Evolutionary conservation across 129 eudicot species (phyloP).

Genomic region (Pulicaria dysenterica): DNA sequence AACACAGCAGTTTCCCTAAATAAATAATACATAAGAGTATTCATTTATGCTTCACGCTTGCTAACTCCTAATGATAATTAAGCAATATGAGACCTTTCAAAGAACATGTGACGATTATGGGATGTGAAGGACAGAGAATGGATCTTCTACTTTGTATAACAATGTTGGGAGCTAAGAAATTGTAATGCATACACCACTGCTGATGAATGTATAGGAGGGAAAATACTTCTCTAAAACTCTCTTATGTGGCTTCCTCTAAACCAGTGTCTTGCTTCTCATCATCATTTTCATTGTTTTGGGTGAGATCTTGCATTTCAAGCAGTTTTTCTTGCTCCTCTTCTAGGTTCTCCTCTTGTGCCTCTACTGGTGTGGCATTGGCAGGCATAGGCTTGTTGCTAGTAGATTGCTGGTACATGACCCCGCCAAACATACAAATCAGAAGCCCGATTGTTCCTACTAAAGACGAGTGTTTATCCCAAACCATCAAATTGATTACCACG

Average conservation of each 20-base stretch:
- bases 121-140: background rate
- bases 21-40: background rate
- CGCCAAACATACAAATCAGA: constrained; percentile 90
- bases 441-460: constrained; percentile 92
- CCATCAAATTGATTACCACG: constrained; percentile 81
- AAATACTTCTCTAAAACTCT: constrained; percentile 3
- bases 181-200: background rate
- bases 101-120: too few relatives aligned
- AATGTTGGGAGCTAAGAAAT: background rate
- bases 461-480: constrained; percentile 94
- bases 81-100: too few relatives aligned
- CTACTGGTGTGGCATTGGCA: constrained; percentile 34
- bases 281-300: too few relatives aligned
- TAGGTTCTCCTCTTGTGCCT: constrained; percentile 29
- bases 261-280: background rate
- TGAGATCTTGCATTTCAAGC: constrained; percentile 63
- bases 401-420: constrained; percentile 91
- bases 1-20: background rate
- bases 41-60: too few relatives aligned
- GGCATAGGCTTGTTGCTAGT: constrained; percentile 63
- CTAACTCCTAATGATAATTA: background rate
- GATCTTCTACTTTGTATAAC: constrained; percentile 6
- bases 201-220: background rate
- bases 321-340: constrained; percentile 70
- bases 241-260: constrained; percentile 44